Evolutionary conservation across 1,284 basidiomycete genomes (phyloP).

Genomic region (Ustilago lituana): DNA sequence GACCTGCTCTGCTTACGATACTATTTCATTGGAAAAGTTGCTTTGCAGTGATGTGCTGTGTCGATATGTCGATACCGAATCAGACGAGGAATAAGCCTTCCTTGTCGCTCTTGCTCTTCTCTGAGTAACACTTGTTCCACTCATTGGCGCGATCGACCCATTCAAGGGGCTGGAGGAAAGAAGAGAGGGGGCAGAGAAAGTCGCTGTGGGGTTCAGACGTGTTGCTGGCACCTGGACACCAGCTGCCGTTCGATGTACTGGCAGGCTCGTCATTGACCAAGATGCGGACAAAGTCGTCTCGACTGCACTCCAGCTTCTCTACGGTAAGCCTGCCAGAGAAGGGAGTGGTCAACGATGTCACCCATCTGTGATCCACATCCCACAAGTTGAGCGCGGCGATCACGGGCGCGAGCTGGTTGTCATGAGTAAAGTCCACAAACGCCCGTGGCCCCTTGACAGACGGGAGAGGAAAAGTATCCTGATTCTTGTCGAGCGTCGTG

Average conservation of each 20-base stretch:
- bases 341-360: conserved; percentile 33
- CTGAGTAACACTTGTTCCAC: conserved; percentile 42
- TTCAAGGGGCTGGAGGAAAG: conserved; percentile 16
- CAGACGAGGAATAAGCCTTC: background rate
- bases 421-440: conserved; percentile 45
- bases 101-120: background rate
- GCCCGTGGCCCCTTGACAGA: conserved; percentile 12
- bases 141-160: conserved; percentile 36
- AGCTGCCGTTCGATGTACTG: background rate
- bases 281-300: conserved; percentile 23
- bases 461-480: conserved; percentile 24
- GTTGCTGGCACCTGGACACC: conserved; percentile 9
- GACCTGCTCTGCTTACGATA: too few relatives aligned
- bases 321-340: conserved; percentile 38
- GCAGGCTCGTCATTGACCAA: conserved; percentile 36
- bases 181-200: conserved; percentile 22
- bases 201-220: background rate
- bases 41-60: too few relatives aligned
- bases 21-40: too few relatives aligned
- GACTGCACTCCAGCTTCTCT: conserved; percentile 25
- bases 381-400: conserved; percentile 29
- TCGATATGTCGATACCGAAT: too few relatives aligned
- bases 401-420: conserved; percentile 48
- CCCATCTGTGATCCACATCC: conserved; percentile 21
- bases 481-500: conserved; percentile 31